Evolutionary conservation across 192 early-diverging fungal genomes (phyloP).

Genomic region (Coemansia biformis): DNA sequence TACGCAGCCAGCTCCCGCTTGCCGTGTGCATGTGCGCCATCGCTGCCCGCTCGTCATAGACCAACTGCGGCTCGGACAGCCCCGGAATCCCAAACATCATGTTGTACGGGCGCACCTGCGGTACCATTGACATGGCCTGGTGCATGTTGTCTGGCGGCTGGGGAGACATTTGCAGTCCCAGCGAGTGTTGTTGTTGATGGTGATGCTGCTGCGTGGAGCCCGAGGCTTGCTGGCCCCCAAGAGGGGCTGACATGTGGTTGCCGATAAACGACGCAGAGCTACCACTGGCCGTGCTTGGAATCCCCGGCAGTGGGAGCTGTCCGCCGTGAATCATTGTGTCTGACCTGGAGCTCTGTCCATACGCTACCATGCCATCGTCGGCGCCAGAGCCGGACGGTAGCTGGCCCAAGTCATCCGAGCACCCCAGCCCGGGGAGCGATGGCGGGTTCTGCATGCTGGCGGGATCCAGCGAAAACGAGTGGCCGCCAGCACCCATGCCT

Average conservation of each 20-base stretch:
- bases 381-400: neutral
- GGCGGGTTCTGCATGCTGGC: constrained; percentile 2
- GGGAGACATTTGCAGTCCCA: neutral
- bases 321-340: neutral
- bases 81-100: constrained; percentile 45
- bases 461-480: constrained; percentile 10
- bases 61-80: constrained; percentile 21
- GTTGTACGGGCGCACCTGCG: constrained; percentile 32
- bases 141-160: constrained; percentile 1
- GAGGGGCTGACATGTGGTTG: constrained; percentile 10
- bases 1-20: constrained; percentile 35
- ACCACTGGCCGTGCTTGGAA: neutral
- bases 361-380: neutral
- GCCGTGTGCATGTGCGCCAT: constrained; percentile 27
- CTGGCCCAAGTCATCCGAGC: too few species aligned
- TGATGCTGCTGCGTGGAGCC: neutral
- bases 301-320: neutral
- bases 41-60: constrained; percentile 44
- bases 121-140: constrained; percentile 15
- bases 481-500: neutral
- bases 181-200: too few species aligned
- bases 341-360: neutral
- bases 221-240: constrained; percentile 4
- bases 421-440: constrained; percentile 4
- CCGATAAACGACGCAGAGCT: constrained; percentile 14